These are phyloP conservation scores for Scedosporium aurantiacum DNA, from an alignment of 2,329 filamentous ascomycete species.

Conservation along the genomic window DNA sequence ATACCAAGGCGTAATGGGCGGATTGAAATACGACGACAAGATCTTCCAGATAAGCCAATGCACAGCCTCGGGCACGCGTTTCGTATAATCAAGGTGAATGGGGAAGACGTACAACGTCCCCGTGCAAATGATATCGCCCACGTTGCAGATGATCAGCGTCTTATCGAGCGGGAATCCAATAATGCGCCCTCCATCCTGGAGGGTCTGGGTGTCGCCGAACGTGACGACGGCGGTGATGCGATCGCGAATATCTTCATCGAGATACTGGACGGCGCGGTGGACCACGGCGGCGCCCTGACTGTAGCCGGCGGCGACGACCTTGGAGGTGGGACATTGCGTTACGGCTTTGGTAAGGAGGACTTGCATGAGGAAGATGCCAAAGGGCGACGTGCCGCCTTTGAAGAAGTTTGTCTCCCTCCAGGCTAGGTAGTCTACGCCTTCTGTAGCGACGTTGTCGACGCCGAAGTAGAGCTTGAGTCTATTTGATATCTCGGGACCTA, in stretches of 20 bases:
- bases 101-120: conserved; percentile 23
- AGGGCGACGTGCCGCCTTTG: conserved; percentile 18
- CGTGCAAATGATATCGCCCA: conserved; percentile 25
- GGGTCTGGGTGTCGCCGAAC: conserved; percentile 16
- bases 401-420: conserved; percentile 21
- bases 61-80: conserved; percentile 19
- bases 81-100: conserved; percentile 25
- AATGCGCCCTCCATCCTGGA: conserved; percentile 23
- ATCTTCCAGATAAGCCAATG: conserved; percentile 16
- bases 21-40: conserved; percentile 4
- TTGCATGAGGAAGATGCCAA: conserved; percentile 21
- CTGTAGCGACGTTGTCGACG: conserved; percentile 11
- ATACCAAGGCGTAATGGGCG: conserved; percentile 4
- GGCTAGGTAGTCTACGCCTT: conserved; percentile 24
- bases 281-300: conserved; percentile 21
- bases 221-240: conserved; percentile 16
- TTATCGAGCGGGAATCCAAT: conserved; percentile 21
- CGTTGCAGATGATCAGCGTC: conserved; percentile 29
- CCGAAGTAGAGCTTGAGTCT: conserved; percentile 13
- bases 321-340: conserved; percentile 23
- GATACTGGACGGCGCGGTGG: conserved; percentile 16
- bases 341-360: conserved; percentile 23
- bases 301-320: conserved; percentile 27
- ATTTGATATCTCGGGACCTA: conserved; percentile 12
- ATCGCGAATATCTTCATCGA: conserved; percentile 13